Conservation (phyloP, 2,329 filamentous ascomycete genomes). For the Xylariomycetidae sp. region DNA sequence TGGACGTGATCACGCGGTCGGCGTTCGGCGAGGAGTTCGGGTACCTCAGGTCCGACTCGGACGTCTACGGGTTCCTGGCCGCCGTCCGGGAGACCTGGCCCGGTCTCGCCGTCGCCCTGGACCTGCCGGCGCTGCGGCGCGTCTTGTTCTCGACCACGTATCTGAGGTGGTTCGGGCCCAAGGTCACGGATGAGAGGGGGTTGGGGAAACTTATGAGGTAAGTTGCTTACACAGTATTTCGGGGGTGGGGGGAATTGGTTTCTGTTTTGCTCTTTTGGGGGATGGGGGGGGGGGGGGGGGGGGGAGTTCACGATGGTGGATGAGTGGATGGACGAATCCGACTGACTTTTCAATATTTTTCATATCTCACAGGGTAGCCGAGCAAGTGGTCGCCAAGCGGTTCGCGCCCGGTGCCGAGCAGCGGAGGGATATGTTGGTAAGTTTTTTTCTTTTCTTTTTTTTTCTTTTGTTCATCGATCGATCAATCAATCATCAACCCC, state of each 20-base stretch:
- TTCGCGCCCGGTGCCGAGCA: constrained; percentile 5
- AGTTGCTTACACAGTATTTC: too few species aligned
- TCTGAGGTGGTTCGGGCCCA: constrained; percentile 15
- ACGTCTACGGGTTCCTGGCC: constrained; percentile 14
- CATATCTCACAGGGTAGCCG: constrained; percentile 12
- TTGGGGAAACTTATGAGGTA: constrained; percentile 18
- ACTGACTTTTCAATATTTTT: too few species aligned
- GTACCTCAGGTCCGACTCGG: constrained; percentile 12
- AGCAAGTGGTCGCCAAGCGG: constrained; percentile 12
- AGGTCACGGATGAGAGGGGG: constrained; percentile 11
- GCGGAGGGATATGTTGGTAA: constrained; percentile 14
- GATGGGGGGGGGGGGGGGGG: too few species aligned
- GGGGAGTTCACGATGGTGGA: too few species aligned
- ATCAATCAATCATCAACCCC: too few species aligned
- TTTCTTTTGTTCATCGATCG: too few species aligned
- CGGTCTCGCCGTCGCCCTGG: constrained; percentile 7
- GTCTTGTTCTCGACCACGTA: constrained; percentile 12
- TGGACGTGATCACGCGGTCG: constrained; percentile 19
- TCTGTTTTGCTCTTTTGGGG: too few species aligned
- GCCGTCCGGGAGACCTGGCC: constrained; percentile 5
- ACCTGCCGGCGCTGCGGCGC: constrained; percentile 14
- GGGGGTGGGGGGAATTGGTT: too few species aligned
- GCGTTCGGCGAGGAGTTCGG: constrained; percentile 21
- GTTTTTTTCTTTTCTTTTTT: constrained; percentile 4
- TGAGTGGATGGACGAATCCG: too few species aligned